These are phyloP conservation scores for Leucosporidium yakuticum DNA, from an alignment of 768 basidiomycete genomes.

Conservation along the genomic window DNA sequence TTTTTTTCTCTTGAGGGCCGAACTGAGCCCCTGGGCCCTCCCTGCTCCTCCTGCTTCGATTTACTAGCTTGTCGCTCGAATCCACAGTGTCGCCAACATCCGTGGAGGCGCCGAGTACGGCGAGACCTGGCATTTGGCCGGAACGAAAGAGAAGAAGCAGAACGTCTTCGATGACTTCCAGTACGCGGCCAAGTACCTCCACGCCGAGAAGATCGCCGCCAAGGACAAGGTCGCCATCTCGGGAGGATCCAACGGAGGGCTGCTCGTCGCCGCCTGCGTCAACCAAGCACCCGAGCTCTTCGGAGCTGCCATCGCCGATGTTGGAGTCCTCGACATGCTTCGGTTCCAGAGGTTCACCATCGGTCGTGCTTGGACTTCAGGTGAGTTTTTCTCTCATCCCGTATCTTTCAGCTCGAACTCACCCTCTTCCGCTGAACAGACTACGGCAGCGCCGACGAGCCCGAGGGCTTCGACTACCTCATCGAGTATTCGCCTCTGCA, in stretches of 20 bases:
- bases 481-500: conserved; percentile 69
- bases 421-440: conserved; percentile 44
- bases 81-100: conserved; percentile 43
- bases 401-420: too few species aligned
- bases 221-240: conserved; percentile 67
- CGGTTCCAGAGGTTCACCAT: conserved; percentile 73
- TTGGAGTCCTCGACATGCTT: conserved; percentile 62
- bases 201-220: conserved; percentile 64
- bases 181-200: conserved; percentile 52
- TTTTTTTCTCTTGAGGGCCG: conserved; percentile 24
- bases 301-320: conserved; percentile 72
- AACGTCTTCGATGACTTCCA: conserved; percentile 71
- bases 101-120: conserved; percentile 67
- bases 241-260: conserved; percentile 77
- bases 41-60: conserved; percentile 40
- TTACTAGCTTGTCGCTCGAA: not conserved
- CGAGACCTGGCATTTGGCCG: conserved; percentile 74
- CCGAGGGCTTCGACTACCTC: conserved; percentile 79
- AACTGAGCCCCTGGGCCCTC: too few species aligned
- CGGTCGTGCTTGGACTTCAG: conserved; percentile 67
- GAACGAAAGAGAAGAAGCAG: conserved; percentile 59
- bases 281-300: conserved; percentile 70
- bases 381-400: too few species aligned
- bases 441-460: conserved; percentile 67
- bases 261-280: conserved; percentile 76